A percentile compares a stretch with the other conserved stretches of the same genome.
These are phyloP conservation scores for Phylloporus sp. DNA, from an alignment of 768 basidiomycete species.

Conservation along the genomic window DNA sequence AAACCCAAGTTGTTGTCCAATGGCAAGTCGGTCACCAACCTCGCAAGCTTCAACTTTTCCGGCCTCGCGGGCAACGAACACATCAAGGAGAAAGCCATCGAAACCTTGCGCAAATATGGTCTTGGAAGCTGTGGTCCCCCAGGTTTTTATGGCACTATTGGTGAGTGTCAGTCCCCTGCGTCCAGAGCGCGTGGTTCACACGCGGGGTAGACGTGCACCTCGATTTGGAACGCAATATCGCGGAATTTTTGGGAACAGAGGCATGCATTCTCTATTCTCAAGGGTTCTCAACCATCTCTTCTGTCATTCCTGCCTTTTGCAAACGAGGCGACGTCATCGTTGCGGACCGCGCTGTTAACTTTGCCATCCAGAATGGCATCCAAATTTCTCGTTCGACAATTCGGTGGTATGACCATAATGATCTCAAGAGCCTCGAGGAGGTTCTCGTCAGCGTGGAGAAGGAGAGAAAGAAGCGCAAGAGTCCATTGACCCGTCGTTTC, in stretches of 20 bases:
- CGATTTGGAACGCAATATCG: constrained; percentile 81
- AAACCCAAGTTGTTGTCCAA: constrained; percentile 71
- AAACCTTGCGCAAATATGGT: constrained; percentile 83
- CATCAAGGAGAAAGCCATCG: constrained; percentile 81
- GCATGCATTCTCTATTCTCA: constrained; percentile 90
- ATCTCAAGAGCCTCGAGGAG: constrained; percentile 84
- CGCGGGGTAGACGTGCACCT: constrained; percentile 76
- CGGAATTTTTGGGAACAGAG: constrained; percentile 87
- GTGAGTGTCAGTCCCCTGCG: constrained; percentile 40
- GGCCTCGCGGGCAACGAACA: constrained; percentile 84
- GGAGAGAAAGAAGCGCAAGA: constrained; percentile 79
- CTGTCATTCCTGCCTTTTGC: constrained; percentile 95
- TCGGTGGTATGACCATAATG: constrained; percentile 96
- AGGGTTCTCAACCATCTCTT: constrained; percentile 85
- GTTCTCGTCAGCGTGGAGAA: constrained; percentile 80
- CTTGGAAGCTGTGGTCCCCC: constrained; percentile 94
- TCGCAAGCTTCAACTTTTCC: constrained; percentile 89
- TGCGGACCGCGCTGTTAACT: constrained; percentile 95
- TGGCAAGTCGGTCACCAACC: constrained; percentile 75
- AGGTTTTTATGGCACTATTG: constrained; percentile 94
- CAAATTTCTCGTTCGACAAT: constrained; percentile 89
- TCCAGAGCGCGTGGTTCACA: constrained; percentile 1
- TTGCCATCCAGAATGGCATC: constrained; percentile 93
- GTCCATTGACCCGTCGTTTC: constrained; percentile 82
- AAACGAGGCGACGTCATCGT: constrained; percentile 97